phyloP scores from a whole-genome alignment of 2,329 filamentous ascomycete species.

The Mycosphaerella sp. region DNA sequence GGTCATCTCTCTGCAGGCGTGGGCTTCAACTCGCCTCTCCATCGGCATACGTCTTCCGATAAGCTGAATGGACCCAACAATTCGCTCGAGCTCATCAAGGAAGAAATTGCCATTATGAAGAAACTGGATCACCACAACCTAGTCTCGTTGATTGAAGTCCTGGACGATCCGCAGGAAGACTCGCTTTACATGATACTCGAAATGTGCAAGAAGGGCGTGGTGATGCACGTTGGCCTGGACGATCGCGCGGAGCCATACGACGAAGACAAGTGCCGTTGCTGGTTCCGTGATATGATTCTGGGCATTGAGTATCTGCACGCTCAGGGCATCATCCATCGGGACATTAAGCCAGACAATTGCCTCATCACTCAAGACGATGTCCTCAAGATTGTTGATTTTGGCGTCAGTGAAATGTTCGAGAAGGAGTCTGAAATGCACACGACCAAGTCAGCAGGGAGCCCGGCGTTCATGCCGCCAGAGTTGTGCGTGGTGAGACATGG shows the following conservation, averaged over 20 bases:
- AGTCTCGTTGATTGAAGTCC: constrained; percentile 86
- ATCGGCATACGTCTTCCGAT: constrained; percentile 52
- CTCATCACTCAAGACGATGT: constrained; percentile 83
- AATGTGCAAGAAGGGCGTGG: constrained; percentile 96
- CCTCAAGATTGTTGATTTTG: constrained; percentile 97
- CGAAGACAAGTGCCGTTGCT: constrained; percentile 74
- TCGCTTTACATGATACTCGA: constrained; percentile 98
- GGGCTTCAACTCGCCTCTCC: constrained; percentile 58
- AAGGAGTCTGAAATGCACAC: constrained; percentile 83
- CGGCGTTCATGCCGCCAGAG: constrained; percentile 90
- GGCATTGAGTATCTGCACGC: constrained; percentile 95
- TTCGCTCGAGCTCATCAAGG: constrained; percentile 78
- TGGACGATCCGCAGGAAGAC: constrained; percentile 93
- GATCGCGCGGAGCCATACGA: constrained; percentile 75
- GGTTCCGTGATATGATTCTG: constrained; percentile 91
- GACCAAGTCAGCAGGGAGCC: constrained; percentile 86
- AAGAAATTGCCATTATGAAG: constrained; percentile 99
- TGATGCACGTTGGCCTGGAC: constrained; percentile 92
- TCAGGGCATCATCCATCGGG: constrained; percentile 89
- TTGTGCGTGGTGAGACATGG: constrained; percentile 81
- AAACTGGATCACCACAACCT: constrained; percentile 92
- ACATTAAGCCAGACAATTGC: constrained; percentile 97
- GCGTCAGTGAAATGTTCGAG: constrained; percentile 98
- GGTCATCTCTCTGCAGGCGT: constrained; percentile 47
- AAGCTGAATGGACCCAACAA: constrained; percentile 52